These are phyloP conservation scores for Suillus plorans DNA, from an alignment of 768 basidiomycete species.

Conservation along the genomic window DNA sequence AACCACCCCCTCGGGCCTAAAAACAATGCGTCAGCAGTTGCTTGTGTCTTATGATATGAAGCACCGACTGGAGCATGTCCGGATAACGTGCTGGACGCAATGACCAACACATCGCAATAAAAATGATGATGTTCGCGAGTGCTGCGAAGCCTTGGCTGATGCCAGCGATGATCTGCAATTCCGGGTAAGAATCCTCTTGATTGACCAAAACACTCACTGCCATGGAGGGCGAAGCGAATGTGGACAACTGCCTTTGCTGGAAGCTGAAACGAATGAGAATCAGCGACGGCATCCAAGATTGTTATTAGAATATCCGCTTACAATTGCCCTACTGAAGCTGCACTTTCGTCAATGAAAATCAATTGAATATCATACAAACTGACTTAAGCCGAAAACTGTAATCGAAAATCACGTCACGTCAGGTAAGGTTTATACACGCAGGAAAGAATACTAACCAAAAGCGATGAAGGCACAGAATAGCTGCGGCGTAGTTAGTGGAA, in stretches of 20 bases:
- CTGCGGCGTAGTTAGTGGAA: conserved; percentile 8
- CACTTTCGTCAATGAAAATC: background rate
- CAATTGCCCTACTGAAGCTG: conserved; percentile 27
- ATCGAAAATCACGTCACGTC: conserved; percentile 11
- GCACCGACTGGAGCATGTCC: conserved; percentile 16
- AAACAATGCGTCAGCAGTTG: background rate
- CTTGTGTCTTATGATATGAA: background rate
- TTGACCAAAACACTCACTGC: conserved; percentile 14
- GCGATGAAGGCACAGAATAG: conserved; percentile 17
- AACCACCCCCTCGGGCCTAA: conserved; percentile 16
- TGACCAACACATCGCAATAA: conserved; percentile 18
- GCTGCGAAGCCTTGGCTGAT: conserved; percentile 12
- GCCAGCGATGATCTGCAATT: conserved; percentile 15
- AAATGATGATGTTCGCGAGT: conserved; percentile 14
- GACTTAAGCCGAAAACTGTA: conserved; percentile 29
- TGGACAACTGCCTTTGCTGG: conserved; percentile 20
- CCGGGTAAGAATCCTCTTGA: background rate
- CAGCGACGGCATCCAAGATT: conserved; percentile 1
- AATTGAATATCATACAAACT: conserved; percentile 8
- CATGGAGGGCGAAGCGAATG: conserved; percentile 17
- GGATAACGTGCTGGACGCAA: conserved; percentile 20
- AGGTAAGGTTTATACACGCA: conserved; percentile 4
- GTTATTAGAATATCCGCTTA: conserved; percentile 6
- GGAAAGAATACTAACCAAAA: conserved; percentile 19
- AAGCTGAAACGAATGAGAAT: conserved; percentile 19